Percentiles rank a stretch among this genome's conserved stretches.
Evolutionary conservation across 441 rosid species (phyloP).

Genomic region (Cnidoscolus chayamansa): DNA sequence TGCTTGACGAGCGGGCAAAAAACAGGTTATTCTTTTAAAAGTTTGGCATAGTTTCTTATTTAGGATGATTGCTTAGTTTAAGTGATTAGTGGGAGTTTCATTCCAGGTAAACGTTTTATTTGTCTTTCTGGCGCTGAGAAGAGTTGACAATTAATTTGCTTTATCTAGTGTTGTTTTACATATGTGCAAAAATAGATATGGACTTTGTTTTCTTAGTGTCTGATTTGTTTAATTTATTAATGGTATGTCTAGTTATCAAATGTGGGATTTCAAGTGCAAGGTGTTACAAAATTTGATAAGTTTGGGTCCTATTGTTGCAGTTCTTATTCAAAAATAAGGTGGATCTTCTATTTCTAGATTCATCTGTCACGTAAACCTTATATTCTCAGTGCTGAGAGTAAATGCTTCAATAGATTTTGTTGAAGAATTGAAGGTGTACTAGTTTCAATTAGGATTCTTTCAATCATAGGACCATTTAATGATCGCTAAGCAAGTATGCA

Average conservation of each 20-base stretch:
- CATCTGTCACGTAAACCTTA: not conserved
- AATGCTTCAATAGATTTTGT: not conserved
- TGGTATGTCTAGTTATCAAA: not conserved
- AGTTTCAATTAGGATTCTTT: not conserved
- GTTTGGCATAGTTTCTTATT: not conserved
- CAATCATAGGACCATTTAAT: not conserved
- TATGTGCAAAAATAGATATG: not conserved
- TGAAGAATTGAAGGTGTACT: not conserved
- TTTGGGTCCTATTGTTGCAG: not conserved
- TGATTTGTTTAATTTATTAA: not conserved
- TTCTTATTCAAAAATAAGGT: not conserved
- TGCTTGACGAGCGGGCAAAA: slow-evolving; percentile 87
- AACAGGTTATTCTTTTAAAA: slow-evolving; percentile 48
- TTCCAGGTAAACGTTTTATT: not conserved
- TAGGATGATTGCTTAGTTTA: not conserved
- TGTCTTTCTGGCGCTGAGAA: not conserved
- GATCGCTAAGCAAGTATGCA: not conserved
- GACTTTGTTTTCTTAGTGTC: not conserved
- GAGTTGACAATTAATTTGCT: not conserved
- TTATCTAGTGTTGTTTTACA: not conserved
- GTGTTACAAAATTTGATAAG: not conserved
- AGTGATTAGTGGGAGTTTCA: not conserved
- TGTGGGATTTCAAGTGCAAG: not conserved
- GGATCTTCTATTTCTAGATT: not conserved
- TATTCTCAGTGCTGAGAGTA: not conserved